Evolutionary conservation across 202 grass and related monocot species (phyloP).

Genomic region (Digitaria exilis): DNA sequence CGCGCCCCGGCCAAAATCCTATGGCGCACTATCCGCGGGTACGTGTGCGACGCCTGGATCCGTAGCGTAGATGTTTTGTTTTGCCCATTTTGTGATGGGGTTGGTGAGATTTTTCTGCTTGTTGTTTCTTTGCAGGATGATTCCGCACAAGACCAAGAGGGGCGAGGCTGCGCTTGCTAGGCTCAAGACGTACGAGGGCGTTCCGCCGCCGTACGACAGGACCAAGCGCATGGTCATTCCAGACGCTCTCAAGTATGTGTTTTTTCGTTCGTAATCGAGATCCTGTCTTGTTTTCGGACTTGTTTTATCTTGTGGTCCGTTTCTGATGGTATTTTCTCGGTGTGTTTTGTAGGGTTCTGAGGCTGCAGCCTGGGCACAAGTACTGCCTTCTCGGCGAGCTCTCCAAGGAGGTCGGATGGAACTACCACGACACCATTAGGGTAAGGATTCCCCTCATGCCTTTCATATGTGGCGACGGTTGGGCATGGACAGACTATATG

Average conservation of each 20-base stretch:
- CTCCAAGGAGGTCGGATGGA: slow-evolving; percentile 93
- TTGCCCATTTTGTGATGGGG: background rate
- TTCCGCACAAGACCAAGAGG: slow-evolving; percentile 95
- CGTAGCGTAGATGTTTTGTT: background rate
- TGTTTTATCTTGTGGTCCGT: background rate
- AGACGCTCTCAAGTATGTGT: slow-evolving; percentile 78
- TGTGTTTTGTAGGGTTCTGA: slow-evolving; percentile 65
- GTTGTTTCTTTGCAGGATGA: slow-evolving; percentile 54
- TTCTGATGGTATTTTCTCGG: background rate
- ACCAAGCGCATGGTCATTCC: slow-evolving; percentile 87
- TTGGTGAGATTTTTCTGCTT: background rate
- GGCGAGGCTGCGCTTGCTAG: slow-evolving; percentile 77
- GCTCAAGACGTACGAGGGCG: slow-evolving; percentile 86
- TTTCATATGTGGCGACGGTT: background rate
- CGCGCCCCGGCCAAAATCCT: slow-evolving; percentile 90
- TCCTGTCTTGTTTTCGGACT: background rate
- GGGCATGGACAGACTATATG: too few relatives aligned
- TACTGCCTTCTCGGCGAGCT: slow-evolving; percentile 83
- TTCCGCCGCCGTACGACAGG: slow-evolving; percentile 87
- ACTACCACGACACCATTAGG: slow-evolving; percentile 80
- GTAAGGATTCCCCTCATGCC: slow-evolving; percentile 18
- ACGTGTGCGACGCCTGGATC: background rate
- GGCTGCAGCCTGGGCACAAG: slow-evolving; percentile 87
- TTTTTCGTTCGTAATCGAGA: background rate
- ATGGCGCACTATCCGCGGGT: slow-evolving; percentile 96